Evolutionary conservation across 2,329 filamentous ascomycete genomes (phyloP), one percentile per base, ranked within the genome.

Genomic region (Elsinoe necatrix): DNA sequence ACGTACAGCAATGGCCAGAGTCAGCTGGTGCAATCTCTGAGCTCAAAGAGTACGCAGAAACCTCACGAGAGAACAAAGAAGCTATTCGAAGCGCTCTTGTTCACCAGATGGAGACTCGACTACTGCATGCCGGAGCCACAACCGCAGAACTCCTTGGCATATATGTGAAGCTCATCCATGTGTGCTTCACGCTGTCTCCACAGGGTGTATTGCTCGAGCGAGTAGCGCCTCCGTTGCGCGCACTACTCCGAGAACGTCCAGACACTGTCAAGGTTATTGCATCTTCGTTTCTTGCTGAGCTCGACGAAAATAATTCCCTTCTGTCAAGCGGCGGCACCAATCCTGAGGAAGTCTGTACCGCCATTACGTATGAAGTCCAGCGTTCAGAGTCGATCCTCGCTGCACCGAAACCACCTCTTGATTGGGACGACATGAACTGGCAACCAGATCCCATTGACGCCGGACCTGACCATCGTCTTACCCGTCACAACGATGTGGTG

Each of bases 341-440:
- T 5, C 59, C 76, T 71, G 57, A 77, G 67, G 61, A 85, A 73
- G 66, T 72, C 6, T 79, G 87, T 3, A 75, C 81, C 23, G 86
- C 89, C 67, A 76, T 91, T 9, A 85, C 85, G 1, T 73, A 77
- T 12, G 75, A 89, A 39, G 79, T 91, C 50, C 79, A 80, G 35
- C 80, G 84, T 60, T 77, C 78, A 18, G 72, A 75, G 7, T 45
- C 39, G 3, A 31, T 45, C 14, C 37, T 45, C 5, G 39, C 54
- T 25, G 37, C 39, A 2, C 39, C 39, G 9, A 56, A 45, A n/a
- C 41, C 39, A 12, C 41, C 54, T 54, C 77, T 93, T 14, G 88
- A 95, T 69, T 97, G 88, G 86, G 81, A 89, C 66, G 91, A 98
- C 69, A 87, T 95, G 84, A 81, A 84, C 7, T 98, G 93, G 93